Evolutionary conservation across 2,329 filamentous ascomycete genomes (phyloP).

Genomic region (Curvularia spicifera): DNA sequence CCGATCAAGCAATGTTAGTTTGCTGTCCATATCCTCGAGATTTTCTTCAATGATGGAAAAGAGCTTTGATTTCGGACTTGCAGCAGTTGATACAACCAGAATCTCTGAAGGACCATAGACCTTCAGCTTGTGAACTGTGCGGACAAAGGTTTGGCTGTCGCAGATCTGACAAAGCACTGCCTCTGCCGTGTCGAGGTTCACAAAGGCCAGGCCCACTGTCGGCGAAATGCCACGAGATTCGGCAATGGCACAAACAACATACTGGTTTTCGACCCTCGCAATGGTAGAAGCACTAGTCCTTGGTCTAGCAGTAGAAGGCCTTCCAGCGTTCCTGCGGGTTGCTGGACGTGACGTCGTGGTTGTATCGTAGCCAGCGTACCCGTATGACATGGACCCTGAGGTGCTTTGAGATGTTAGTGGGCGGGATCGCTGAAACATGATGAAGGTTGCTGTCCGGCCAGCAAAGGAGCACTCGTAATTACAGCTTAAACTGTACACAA

Average conservation of each 20-base stretch:
- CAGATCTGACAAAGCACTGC: conserved; percentile 87
- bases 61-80: conserved; percentile 74
- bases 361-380: conserved; percentile 46
- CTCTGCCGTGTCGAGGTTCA: conserved; percentile 86
- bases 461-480: conserved; percentile 23
- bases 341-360: conserved; percentile 47
- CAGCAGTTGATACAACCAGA: conserved; percentile 75
- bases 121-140: conserved; percentile 83
- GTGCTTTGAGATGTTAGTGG: conserved; percentile 43
- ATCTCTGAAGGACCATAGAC: conserved; percentile 82
- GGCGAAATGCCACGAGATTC: conserved; percentile 88
- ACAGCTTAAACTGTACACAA: conserved; percentile 4
- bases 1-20: conserved; percentile 71
- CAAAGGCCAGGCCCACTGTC: conserved; percentile 82
- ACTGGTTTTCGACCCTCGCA: conserved; percentile 65
- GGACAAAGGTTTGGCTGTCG: conserved; percentile 90
- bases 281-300: conserved; percentile 64
- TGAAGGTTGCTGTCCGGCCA: conserved; percentile 32
- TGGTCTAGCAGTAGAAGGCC: conserved; percentile 56
- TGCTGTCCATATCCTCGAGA: conserved; percentile 63
- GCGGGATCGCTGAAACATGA: conserved; percentile 35
- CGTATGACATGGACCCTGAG: conserved; percentile 43
- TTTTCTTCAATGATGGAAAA: conserved; percentile 76
- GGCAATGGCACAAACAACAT: conserved; percentile 85
- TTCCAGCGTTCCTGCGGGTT: conserved; percentile 41